phyloP scores from a whole-genome alignment of 2,329 filamentous ascomycete genomes.

The Aspergillus oerlinghausenensis region DNA sequence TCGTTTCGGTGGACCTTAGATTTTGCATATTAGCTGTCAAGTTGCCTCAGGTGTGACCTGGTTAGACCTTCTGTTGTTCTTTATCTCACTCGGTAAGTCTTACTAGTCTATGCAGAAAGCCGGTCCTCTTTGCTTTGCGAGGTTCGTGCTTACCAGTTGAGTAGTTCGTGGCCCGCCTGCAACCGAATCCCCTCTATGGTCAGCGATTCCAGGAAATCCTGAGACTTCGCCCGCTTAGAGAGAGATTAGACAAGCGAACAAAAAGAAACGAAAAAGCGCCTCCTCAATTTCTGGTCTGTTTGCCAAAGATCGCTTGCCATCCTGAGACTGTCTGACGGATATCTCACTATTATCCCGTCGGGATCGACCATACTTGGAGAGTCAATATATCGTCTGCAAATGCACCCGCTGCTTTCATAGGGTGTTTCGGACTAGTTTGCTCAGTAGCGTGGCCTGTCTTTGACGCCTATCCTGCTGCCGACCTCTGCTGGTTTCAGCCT shows the following conservation, averaged over 20 bases:
- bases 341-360: conserved; percentile 8
- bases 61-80: conserved; percentile 13
- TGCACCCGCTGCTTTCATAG: conserved; percentile 17
- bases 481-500: conserved; percentile 26
- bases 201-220: conserved; percentile 25
- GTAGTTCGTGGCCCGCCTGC: conserved; percentile 33
- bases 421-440: conserved; percentile 15
- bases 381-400: conserved; percentile 10
- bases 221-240: conserved; percentile 13
- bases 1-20: conserved; percentile 14
- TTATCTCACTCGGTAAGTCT: conserved; percentile 27
- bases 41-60: conserved; percentile 19
- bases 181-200: conserved; percentile 30
- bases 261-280: conserved; percentile 22
- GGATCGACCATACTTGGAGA: conserved; percentile 6
- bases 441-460: conserved; percentile 20
- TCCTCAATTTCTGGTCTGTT: conserved; percentile 16
- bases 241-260: conserved; percentile 1
- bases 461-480: conserved; percentile 27
- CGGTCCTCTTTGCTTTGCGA: conserved; percentile 16
- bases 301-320: conserved; percentile 7
- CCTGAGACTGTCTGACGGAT: conserved; percentile 14
- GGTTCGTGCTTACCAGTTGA: conserved; percentile 35
- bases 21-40: conserved; percentile 29
- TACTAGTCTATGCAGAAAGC: conserved; percentile 29